phyloP scores from a whole-genome alignment of 179 eudicot species.

The Beta corolliflora region DNA sequence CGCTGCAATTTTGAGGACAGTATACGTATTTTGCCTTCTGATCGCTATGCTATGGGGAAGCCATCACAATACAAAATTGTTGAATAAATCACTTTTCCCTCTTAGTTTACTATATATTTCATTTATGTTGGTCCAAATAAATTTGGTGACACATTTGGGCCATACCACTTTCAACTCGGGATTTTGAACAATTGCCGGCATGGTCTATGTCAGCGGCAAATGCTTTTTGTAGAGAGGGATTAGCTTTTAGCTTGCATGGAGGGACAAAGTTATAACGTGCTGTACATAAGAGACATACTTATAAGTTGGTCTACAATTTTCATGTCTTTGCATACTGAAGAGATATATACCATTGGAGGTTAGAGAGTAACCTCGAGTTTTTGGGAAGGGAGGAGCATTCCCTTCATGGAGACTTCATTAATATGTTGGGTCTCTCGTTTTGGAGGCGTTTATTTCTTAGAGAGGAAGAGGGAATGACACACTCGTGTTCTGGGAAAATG shows the following conservation, averaged over 20 bases:
- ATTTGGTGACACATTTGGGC: background rate
- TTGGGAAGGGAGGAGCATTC: too few relatives aligned
- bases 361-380: too few relatives aligned
- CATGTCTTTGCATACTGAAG: background rate
- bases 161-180: background rate
- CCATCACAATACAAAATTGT: background rate
- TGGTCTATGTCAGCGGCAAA: background rate
- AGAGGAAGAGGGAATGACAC: background rate
- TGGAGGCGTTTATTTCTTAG: background rate
- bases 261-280: background rate
- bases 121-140: background rate
- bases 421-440: slow-evolving; percentile 3
- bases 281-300: background rate
- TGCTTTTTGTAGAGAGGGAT: background rate
- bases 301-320: background rate
- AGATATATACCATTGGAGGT: background rate
- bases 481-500: background rate
- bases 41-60: background rate
- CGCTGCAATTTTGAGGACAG: background rate
- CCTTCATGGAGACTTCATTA: background rate
- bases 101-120: background rate
- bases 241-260: background rate
- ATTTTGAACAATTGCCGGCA: background rate
- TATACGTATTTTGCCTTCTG: background rate
- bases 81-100: background rate